phyloP scores from a whole-genome alignment of 2,329 filamentous ascomycete genomes.

The Epichloe amarillans region DNA sequence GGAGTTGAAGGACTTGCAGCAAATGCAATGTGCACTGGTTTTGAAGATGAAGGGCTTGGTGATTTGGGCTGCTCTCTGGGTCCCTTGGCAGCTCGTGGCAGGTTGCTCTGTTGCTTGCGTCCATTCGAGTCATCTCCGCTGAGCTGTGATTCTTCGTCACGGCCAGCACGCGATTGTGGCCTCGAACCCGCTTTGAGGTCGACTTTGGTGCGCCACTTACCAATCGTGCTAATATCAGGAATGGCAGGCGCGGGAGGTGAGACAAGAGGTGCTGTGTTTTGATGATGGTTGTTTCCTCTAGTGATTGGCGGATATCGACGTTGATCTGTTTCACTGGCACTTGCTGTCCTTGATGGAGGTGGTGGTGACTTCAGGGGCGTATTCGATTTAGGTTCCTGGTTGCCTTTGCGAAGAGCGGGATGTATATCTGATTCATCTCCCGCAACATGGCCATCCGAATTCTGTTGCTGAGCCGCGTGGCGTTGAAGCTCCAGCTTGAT shows the following conservation, averaged over 20 bases:
- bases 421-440: conserved; percentile 18
- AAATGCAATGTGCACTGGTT: conserved; percentile 1
- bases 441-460: conserved; percentile 14
- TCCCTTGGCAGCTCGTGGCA: background rate
- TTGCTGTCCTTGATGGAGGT: conserved; percentile 3
- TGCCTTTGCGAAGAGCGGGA: conserved; percentile 20
- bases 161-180: background rate
- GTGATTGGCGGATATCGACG: conserved; percentile 26
- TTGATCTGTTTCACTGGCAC: conserved; percentile 12
- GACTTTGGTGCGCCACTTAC: conserved; percentile 18
- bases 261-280: conserved; percentile 15
- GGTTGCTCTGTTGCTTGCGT: background rate
- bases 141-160: background rate
- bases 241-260: conserved; percentile 16
- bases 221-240: conserved; percentile 20
- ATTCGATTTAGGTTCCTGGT: conserved; percentile 13
- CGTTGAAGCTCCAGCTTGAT: conserved; percentile 27
- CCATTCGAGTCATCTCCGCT: background rate
- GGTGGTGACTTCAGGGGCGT: conserved; percentile 16
- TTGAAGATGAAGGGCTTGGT: background rate
- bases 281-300: conserved; percentile 14
- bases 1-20: background rate
- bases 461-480: conserved; percentile 19
- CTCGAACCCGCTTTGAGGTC: conserved; percentile 10
- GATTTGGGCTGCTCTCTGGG: background rate